phyloP scores from a whole-genome alignment of 2,329 filamentous ascomycete species.

The Trichoderma koningiopsis region DNA sequence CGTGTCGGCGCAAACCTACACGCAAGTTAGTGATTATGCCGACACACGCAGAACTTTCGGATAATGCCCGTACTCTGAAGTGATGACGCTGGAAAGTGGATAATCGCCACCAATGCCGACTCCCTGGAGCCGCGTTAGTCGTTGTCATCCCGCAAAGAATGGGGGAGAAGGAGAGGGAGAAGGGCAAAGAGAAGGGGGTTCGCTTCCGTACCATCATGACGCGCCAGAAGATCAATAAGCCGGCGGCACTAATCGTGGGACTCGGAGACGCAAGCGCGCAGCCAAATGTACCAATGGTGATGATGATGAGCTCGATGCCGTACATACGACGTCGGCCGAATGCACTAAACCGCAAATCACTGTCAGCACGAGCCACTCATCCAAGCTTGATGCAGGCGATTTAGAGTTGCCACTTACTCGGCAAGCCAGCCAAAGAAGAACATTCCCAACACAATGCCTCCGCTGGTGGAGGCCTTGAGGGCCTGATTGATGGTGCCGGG shows the following conservation, averaged over 20 bases:
- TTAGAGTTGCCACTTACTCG: constrained; percentile 49
- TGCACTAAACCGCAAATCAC: constrained; percentile 40
- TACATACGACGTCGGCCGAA: constrained; percentile 82
- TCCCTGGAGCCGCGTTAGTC: constrained; percentile 45
- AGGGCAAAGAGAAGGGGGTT: neutral
- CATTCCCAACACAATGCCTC: constrained; percentile 78
- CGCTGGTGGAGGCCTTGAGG: constrained; percentile 79
- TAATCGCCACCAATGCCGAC: constrained; percentile 82
- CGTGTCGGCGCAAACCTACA: constrained; percentile 74
- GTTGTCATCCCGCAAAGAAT: neutral
- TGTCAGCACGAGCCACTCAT: neutral
- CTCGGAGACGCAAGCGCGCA: constrained; percentile 66
- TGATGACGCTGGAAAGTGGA: constrained; percentile 77
- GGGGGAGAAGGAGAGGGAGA: neutral
- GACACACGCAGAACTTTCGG: constrained; percentile 24
- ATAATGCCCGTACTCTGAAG: constrained; percentile 59
- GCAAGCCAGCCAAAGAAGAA: constrained; percentile 76
- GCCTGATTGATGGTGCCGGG: constrained; percentile 69
- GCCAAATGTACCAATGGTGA: constrained; percentile 69
- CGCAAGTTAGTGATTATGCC: constrained; percentile 27
- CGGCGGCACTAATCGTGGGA: constrained; percentile 59
- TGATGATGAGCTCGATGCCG: constrained; percentile 72
- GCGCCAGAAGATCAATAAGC: constrained; percentile 72
- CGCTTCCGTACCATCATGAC: constrained; percentile 63
- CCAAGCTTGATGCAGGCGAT: neutral